These are phyloP conservation scores for Mortierella sp. DNA, from an alignment of 371 early-diverging fungal genomes.

Conservation along the genomic window DNA sequence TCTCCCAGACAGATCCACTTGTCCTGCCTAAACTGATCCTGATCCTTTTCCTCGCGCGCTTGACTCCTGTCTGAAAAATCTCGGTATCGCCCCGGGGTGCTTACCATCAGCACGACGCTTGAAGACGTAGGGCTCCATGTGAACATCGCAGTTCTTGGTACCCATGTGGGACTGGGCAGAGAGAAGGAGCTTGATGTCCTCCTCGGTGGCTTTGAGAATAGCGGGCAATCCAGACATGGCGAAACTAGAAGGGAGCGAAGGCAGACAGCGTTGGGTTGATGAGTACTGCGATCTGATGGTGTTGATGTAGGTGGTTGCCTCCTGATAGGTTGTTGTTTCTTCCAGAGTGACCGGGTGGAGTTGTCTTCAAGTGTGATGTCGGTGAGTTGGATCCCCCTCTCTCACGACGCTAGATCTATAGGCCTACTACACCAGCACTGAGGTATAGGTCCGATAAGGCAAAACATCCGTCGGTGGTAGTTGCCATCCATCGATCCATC, in stretches of 20 bases:
- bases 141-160: conserved; percentile 89
- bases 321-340: not conserved
- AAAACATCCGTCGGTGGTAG: not conserved
- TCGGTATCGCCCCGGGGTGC: not conserved
- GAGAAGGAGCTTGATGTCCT: conserved; percentile 93
- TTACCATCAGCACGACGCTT: conserved; percentile 92
- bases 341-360: not conserved
- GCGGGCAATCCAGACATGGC: conserved; percentile 60
- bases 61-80: not conserved
- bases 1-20: not conserved
- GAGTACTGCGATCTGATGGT: not conserved
- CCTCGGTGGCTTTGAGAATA: conserved; percentile 70
- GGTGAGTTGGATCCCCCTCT: not conserved
- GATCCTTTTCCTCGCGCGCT: not conserved
- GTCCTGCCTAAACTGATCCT: not conserved
- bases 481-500: conserved; percentile 9
- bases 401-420: not conserved
- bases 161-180: conserved; percentile 95
- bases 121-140: conserved; percentile 94
- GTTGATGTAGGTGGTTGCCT: not conserved
- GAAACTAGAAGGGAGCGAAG: not conserved
- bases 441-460: not conserved
- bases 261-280: not conserved
- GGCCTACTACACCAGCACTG: not conserved
- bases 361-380: not conserved